Evolutionary conservation across 176 grass and related monocot genomes (phyloP), one percentile per base, ranked within the genome.

Genomic region (Aegilops sharonensis): DNA sequence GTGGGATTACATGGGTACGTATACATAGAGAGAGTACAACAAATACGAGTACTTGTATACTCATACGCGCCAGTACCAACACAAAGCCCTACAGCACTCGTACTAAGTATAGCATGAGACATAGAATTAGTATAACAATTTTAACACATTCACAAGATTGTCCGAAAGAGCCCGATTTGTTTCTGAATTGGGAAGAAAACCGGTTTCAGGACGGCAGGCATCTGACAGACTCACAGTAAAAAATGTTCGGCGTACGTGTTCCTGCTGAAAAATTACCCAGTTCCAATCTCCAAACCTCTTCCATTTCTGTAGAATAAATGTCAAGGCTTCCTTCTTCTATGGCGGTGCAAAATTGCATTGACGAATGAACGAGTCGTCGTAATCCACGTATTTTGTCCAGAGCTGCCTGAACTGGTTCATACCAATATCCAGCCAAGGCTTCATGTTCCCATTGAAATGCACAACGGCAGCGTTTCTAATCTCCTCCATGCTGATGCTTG

Each of bases 361-460:
- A 8, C 75, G 90, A 52, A 99, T 90, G 57, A 91, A 94, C 11
- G 87, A 68, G 50, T 90, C 89, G 8, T 90, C 90, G 12, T 99
- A 96, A 72, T 99, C 97, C 59, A 99, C 94, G 15, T 99, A 91
- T 79, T 96, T 99, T 66, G 89, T 87, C 97, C 97, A 99, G 17
- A 96, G 76, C 82, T 87, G 86, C 37, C 92, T 91, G 85, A 99
- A 99, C 80, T 93, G 94, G 81, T 94, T 96, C 97, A 99, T 94
- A 80, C 88, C 97, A 68, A 99, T 99, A 66, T 99, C 97, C 35
- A 99, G 90, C 97, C 97, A 99, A 25, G 97, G 97, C 83, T 99
- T 99, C 97, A 99, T 99, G 85, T 99, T 99, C 13, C 97, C 97
- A 11, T 99, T 99, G 84, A 96, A 99, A 94, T 99, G 97, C 47